phyloP scores from a whole-genome alignment of 148 eudicot genomes.

The Tetragonia tetragonoides region DNA sequence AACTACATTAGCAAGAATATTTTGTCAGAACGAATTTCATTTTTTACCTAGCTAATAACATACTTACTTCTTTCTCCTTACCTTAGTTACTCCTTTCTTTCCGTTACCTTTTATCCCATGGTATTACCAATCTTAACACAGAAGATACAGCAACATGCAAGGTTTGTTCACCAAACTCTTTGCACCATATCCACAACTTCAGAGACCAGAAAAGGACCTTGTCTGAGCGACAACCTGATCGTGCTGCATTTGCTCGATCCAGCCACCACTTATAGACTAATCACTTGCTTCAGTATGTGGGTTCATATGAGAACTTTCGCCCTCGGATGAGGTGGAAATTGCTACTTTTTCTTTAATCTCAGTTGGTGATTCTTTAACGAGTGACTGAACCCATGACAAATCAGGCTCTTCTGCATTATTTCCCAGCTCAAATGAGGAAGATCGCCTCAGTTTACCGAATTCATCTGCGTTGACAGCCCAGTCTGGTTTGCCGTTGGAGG shows the following conservation, averaged over 20 bases:
- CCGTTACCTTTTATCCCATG: neutral
- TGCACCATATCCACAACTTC: neutral
- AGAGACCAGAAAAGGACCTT: neutral
- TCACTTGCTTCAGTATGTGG: slow-evolving; percentile 30
- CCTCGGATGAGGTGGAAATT: slow-evolving; percentile 5
- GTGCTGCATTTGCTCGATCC: slow-evolving; percentile 28
- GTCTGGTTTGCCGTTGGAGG: slow-evolving; percentile 47
- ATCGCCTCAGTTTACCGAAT: slow-evolving; percentile 45
- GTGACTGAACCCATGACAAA: slow-evolving; percentile 79
- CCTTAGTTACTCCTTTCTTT: neutral
- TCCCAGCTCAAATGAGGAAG: slow-evolving; percentile 52
- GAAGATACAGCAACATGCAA: slow-evolving; percentile 7
- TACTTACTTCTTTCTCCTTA: neutral
- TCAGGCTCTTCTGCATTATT: slow-evolving; percentile 69
- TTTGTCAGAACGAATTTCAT: slow-evolving; percentile 18
- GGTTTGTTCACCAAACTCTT: neutral
- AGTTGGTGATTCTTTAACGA: slow-evolving; percentile 62
- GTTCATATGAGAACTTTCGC: slow-evolving; percentile 25
- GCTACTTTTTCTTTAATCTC: slow-evolving; percentile 40
- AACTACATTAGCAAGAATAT: slow-evolving; percentile 28
- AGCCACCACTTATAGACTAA: slow-evolving; percentile 35
- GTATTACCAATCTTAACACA: slow-evolving; percentile 2
- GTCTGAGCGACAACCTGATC: neutral
- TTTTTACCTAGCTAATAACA: slow-evolving; percentile 2
- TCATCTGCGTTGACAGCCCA: slow-evolving; percentile 47